phyloP scores from a whole-genome alignment of 1,284 basidiomycete genomes.

The Prillingera fragicola region DNA sequence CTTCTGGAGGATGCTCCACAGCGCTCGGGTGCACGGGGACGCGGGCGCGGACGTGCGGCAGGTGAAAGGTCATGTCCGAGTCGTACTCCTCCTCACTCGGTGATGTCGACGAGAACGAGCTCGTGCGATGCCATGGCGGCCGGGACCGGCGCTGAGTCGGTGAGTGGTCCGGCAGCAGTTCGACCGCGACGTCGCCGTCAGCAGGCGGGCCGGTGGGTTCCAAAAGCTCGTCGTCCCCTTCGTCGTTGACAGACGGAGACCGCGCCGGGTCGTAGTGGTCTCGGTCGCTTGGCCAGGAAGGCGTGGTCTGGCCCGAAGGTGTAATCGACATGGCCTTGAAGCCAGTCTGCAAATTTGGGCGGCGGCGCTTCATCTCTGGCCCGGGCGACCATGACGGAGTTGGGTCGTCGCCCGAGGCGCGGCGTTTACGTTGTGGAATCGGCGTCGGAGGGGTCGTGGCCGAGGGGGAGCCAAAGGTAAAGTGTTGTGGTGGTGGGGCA shows the following conservation, averaged over 20 bases:
- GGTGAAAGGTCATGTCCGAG: constrained; percentile 26
- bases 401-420: background rate
- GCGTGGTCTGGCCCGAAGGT: background rate
- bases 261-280: background rate
- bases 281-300: background rate
- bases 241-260: background rate
- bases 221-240: constrained; percentile 8
- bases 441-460: background rate
- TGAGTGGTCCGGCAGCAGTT: constrained; percentile 18
- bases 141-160: constrained; percentile 8
- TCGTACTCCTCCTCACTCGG: constrained; percentile 27
- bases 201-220: constrained; percentile 9
- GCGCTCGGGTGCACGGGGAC: constrained; percentile 23
- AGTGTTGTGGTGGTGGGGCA: too few relatives aligned
- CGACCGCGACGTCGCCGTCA: constrained; percentile 20
- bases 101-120: constrained; percentile 22
- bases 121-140: constrained; percentile 5
- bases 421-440: background rate
- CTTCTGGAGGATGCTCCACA: constrained; percentile 24
- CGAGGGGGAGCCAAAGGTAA: background rate
- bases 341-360: constrained; percentile 38
- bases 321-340: constrained; percentile 35
- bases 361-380: constrained; percentile 24
- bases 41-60: constrained; percentile 7
- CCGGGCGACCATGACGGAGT: background rate